A percentile compares a stretch with the other conserved stretches of the same genome.
Evolutionary conservation across 306 rosid genomes (phyloP).

Genomic region (Hylodesmum podocarpum): DNA sequence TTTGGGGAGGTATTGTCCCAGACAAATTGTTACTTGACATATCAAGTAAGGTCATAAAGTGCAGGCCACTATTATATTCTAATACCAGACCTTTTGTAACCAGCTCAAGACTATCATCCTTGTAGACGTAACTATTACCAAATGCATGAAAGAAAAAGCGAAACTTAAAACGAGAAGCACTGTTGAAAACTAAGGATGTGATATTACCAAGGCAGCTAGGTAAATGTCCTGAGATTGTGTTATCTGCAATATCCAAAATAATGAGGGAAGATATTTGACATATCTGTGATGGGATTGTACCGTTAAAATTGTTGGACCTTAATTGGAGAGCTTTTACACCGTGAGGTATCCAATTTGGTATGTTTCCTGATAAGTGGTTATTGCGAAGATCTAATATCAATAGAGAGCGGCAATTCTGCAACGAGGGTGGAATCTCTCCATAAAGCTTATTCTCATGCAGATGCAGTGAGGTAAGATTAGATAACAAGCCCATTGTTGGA

Average conservation of each 20-base stretch:
- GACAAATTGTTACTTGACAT: conserved; percentile 3
- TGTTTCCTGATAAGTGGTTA: background rate
- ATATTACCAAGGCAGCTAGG: background rate
- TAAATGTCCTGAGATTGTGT: background rate
- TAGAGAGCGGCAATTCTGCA: background rate
- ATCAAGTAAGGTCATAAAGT: background rate
- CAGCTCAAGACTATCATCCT: background rate
- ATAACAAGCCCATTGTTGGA: background rate
- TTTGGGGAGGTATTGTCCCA: background rate
- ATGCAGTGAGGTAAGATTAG: background rate
- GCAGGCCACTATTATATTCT: background rate
- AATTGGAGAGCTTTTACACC: background rate
- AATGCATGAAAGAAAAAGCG: background rate
- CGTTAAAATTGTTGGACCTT: background rate
- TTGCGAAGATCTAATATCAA: background rate
- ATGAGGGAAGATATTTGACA: background rate
- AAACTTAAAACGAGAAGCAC: background rate
- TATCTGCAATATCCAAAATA: background rate
- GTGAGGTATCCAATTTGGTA: background rate
- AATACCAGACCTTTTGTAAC: background rate
- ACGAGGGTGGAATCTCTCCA: background rate
- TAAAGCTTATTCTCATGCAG: background rate
- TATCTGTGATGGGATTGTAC: background rate
- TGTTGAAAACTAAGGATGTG: background rate
- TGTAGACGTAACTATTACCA: background rate